Evolutionary conservation across 2,329 filamentous ascomycete genomes (phyloP), one percentile per base, ranked within the genome.

Genomic region (Neofusicoccum sp.): DNA sequence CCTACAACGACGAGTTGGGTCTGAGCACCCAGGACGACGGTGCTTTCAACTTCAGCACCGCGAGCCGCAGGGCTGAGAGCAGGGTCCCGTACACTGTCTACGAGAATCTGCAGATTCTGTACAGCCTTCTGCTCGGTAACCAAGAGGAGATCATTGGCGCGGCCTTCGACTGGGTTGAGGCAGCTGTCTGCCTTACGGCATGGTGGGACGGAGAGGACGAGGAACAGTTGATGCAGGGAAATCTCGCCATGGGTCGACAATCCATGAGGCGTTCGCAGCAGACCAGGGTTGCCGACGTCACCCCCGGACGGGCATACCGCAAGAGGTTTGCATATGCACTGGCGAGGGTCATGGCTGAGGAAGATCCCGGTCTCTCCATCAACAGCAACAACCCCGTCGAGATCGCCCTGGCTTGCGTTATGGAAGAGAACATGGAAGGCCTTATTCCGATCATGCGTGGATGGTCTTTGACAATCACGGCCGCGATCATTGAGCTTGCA

Each of bases 161-260:
- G 48, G 87, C 93, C 1, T 88, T 94, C 71, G 93, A 97, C 76
- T 98, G 94, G 94, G 87, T 94, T 58, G 94, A 98, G 79, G 93
- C 92, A 0, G 90, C 89, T 0, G 79, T 97, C 64, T 91, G 89
- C 1, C 80, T 98, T 56, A 88, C 93, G 36, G 88, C 90, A 5
- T 98, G 94, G 94, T 97, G 93, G 93, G 89, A 96, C 72, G 92
- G 95, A 65, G 85, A 87, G 64, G 84, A 88, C 8, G 80, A 82
- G 12, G 78, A 80, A 1, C 45, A 60, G n/a, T 67, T 77, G 33
- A 67, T 74, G 1, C 71, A 76, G 41, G 78, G 75, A 58, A 81
- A 76, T 66, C 73, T 83, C 36, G 76, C 76, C 56, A 76, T 74
- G n/a, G 81, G 77, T 64, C 77, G 79, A 61, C 78, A 77, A 39